A percentile compares a stretch with the other conserved stretches of the same genome.
phyloP scores from a whole-genome alignment of 2,329 filamentous ascomycete genomes.

The Nigrospora sphaerica region DNA sequence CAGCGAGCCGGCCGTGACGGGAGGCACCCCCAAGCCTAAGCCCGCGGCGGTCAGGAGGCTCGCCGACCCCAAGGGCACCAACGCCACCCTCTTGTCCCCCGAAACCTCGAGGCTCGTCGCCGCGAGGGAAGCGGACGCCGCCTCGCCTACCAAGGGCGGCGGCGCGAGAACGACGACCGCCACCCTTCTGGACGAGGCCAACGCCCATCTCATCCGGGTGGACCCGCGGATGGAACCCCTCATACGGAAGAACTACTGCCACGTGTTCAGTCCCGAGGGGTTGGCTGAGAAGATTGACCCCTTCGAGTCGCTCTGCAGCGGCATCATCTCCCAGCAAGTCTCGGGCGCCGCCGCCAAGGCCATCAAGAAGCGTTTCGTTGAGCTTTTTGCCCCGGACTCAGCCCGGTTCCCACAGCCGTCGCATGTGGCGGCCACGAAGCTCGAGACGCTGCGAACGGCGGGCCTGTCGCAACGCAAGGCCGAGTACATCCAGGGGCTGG shows the following conservation, averaged over 20 bases:
- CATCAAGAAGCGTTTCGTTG: conserved; percentile 80
- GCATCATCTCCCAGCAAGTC: conserved; percentile 95
- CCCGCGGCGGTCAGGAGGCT: conserved; percentile 42
- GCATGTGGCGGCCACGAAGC: conserved; percentile 56
- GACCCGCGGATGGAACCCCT: conserved; percentile 67
- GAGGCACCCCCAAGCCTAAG: conserved; percentile 28
- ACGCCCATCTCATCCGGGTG: conserved; percentile 63
- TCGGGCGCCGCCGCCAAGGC: conserved; percentile 84
- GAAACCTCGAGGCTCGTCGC: conserved; percentile 58
- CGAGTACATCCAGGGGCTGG: conserved; percentile 85
- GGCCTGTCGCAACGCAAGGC: conserved; percentile 92
- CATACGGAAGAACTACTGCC: conserved; percentile 69
- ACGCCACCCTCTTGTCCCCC: conserved; percentile 66
- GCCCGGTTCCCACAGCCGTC: conserved; percentile 66
- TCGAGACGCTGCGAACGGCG: conserved; percentile 69
- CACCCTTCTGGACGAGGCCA: conserved; percentile 68
- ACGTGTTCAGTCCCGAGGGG: conserved; percentile 72
- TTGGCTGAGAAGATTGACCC: conserved; percentile 83
- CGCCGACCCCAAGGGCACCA: conserved; percentile 57
- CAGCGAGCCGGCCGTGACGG: conserved; percentile 17
- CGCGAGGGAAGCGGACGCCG: conserved; percentile 36
- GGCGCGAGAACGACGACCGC: conserved; percentile 52
- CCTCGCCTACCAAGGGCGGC: conserved; percentile 37
- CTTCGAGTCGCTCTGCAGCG: conserved; percentile 73
- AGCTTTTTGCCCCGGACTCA: conserved; percentile 49